A percentile compares a stretch with the other conserved stretches of the same genome.
Conservation (phyloP, 2,329 filamentous ascomycete genomes). For the Hyphodiscus sp. region DNA sequence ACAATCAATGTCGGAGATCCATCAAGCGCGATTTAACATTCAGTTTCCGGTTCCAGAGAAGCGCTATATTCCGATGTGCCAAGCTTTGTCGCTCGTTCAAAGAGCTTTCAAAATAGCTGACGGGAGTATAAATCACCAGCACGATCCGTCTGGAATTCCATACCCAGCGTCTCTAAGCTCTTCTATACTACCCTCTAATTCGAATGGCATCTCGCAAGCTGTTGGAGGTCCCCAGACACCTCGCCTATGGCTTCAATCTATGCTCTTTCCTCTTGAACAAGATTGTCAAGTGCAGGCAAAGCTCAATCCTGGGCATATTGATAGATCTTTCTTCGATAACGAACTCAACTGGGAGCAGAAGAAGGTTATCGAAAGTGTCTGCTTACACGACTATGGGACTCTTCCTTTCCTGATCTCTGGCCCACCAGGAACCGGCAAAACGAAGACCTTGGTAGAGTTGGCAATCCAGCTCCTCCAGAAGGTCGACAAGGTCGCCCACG, state of each 20-base stretch:
- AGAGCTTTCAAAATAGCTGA: neutral
- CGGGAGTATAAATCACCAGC: neutral
- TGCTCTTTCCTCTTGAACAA: conserved; percentile 9
- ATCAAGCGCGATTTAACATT: conserved; percentile 9
- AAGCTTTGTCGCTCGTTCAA: conserved; percentile 13
- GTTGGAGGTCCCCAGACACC: neutral
- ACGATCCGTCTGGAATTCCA: neutral
- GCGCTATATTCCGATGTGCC: conserved; percentile 9
- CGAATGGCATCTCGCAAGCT: too few relatives aligned
- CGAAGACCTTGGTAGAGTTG: conserved; percentile 16
- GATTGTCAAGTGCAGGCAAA: conserved; percentile 9
- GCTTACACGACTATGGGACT: conserved; percentile 11
- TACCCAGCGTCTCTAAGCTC: neutral
- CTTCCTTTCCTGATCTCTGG: conserved; percentile 18
- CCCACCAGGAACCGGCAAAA: conserved; percentile 18
- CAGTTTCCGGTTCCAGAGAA: conserved; percentile 11
- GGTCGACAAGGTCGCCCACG: conserved; percentile 7
- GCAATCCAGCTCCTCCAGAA: conserved; percentile 12
- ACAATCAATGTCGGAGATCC: neutral
- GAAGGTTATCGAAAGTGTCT: conserved; percentile 13
- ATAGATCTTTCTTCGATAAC: conserved; percentile 9
- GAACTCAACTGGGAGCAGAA: conserved; percentile 18
- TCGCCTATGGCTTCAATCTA: conserved; percentile 11
- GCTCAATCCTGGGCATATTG: conserved; percentile 10
- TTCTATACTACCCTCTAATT: neutral